Evolutionary conservation across 805 yeast genomes (phyloP).

Genomic region (Candida sonorensis): DNA sequence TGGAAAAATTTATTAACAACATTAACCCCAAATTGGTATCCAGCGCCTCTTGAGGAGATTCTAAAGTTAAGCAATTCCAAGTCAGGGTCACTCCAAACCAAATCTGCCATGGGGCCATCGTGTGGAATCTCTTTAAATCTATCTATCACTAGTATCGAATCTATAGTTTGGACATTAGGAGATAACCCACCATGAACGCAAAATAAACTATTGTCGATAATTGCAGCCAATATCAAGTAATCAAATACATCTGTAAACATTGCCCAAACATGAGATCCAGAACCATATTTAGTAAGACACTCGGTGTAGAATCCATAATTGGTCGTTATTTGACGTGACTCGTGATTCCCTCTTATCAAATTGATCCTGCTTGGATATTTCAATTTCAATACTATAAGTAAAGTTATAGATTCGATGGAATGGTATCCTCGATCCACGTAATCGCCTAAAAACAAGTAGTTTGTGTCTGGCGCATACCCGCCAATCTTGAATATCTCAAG

Average conservation of each 20-base stretch:
- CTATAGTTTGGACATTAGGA: conserved; percentile 90
- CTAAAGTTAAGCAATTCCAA: conserved; percentile 73
- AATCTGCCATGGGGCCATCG: conserved; percentile 98
- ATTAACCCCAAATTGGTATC: conserved; percentile 89
- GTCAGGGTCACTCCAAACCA: conserved; percentile 99
- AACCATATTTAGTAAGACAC: conserved; percentile 82
- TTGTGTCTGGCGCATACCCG: conserved; percentile 88
- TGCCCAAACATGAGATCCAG: conserved; percentile 70
- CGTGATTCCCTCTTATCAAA: conserved; percentile 91
- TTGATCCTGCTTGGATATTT: conserved; percentile 82
- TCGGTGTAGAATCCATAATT: conserved; percentile 96
- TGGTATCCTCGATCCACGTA: conserved; percentile 95
- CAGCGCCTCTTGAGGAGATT: conserved; percentile 94
- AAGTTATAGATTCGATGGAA: conserved; percentile 84
- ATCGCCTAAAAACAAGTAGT: conserved; percentile 89
- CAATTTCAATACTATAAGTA: conserved; percentile 74
- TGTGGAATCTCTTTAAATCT: conserved; percentile 94
- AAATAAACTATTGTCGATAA: conserved; percentile 82
- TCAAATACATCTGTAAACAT: conserved; percentile 91
- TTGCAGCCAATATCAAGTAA: conserved; percentile 79
- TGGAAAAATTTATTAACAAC: conserved; percentile 82
- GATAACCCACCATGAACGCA: conserved; percentile 97
- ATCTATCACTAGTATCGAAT: conserved; percentile 85
- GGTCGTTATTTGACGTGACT: conserved; percentile 93
- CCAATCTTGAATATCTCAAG: conserved; percentile 91